These are phyloP conservation scores for Aspergillus pseudoglaucus DNA, from an alignment of 2,329 filamentous ascomycete species.

Conservation along the genomic window DNA sequence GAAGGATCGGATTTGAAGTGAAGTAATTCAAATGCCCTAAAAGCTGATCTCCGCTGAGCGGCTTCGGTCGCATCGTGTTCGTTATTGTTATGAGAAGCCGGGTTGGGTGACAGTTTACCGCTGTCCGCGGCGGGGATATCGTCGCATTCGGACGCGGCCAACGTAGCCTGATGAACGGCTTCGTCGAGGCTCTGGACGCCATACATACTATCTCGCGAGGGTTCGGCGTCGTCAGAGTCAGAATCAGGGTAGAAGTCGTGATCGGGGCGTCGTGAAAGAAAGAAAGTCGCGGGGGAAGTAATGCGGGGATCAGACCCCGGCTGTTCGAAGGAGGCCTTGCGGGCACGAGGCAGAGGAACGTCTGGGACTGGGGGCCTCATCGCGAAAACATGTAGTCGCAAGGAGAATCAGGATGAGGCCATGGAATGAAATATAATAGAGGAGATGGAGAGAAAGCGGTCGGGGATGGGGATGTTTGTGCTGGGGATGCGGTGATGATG, in stretches of 20 bases:
- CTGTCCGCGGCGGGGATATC: slow-evolving; percentile 1
- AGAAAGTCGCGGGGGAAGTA: slow-evolving; percentile 51
- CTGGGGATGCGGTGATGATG: background rate
- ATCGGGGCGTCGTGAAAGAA: slow-evolving; percentile 50
- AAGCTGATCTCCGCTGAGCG: slow-evolving; percentile 26
- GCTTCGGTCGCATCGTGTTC: slow-evolving; percentile 15
- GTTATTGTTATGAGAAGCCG: slow-evolving; percentile 9
- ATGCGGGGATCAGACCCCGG: slow-evolving; percentile 32
- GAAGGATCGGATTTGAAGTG: slow-evolving; percentile 4
- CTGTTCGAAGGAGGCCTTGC: slow-evolving; percentile 30
- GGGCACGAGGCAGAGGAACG: slow-evolving; percentile 23
- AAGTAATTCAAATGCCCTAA: slow-evolving; percentile 20
- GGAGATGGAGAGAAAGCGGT: background rate
- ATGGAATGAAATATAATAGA: background rate
- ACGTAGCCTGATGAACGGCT: slow-evolving; percentile 38
- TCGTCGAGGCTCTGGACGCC: slow-evolving; percentile 54
- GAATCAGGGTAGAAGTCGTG: slow-evolving; percentile 30
- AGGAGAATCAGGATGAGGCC: background rate
- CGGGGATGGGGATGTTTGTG: background rate
- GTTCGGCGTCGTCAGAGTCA: slow-evolving; percentile 23
- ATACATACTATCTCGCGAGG: slow-evolving; percentile 42
- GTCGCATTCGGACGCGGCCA: slow-evolving; percentile 7
- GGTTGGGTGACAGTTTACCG: slow-evolving; percentile 5
- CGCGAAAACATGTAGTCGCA: slow-evolving; percentile 10
- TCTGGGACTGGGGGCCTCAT: slow-evolving; percentile 36